A percentile compares a stretch with the other conserved stretches of the same genome.
phyloP scores from a whole-genome alignment of 805 yeast species.

The Lachancea cidri region DNA sequence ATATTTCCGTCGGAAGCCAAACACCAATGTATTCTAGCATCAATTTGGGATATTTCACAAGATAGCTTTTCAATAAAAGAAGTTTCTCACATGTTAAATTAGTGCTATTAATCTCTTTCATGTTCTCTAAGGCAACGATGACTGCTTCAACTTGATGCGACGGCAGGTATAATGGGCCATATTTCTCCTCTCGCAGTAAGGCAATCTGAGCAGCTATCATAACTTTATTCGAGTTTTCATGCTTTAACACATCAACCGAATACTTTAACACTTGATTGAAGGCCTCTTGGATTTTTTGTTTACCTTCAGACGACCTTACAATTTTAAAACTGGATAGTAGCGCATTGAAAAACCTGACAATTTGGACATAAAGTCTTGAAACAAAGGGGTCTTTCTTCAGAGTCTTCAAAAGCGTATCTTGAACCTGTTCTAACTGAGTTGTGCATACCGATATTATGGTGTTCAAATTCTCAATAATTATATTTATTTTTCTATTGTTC shows the following conservation, averaged over 20 bases:
- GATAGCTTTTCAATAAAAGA: slow-evolving; percentile 18
- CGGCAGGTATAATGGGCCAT: slow-evolving; percentile 15
- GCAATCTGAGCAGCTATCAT: slow-evolving; percentile 24
- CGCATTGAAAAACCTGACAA: slow-evolving; percentile 22
- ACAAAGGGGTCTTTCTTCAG: slow-evolving; percentile 26
- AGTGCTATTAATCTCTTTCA: slow-evolving; percentile 25
- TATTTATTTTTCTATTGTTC: slow-evolving; percentile 15
- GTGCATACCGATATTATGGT: slow-evolving; percentile 12
- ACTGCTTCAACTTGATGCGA: slow-evolving; percentile 13
- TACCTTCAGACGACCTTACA: slow-evolving; percentile 13
- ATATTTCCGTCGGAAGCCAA: slow-evolving; percentile 29
- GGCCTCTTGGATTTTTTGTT: slow-evolving; percentile 9
- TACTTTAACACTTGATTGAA: slow-evolving; percentile 15
- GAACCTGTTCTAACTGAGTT: slow-evolving; percentile 16
- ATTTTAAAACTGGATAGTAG: slow-evolving; percentile 24
- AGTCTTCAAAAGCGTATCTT: slow-evolving; percentile 13
- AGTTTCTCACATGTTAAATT: slow-evolving; percentile 25
- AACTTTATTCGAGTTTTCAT: slow-evolving; percentile 23
- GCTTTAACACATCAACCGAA: slow-evolving; percentile 18
- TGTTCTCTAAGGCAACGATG: slow-evolving; percentile 12
- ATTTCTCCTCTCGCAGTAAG: slow-evolving; percentile 26
- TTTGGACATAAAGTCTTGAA: slow-evolving; percentile 28
- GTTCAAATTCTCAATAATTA: slow-evolving; percentile 18
- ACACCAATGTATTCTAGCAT: slow-evolving; percentile 18
- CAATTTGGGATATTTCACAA: slow-evolving; percentile 18